A percentile compares a stretch with the other conserved stretches of the same genome.
Conservation (phyloP, 441 rosid species). For the Syzygium malaccense region DNA sequence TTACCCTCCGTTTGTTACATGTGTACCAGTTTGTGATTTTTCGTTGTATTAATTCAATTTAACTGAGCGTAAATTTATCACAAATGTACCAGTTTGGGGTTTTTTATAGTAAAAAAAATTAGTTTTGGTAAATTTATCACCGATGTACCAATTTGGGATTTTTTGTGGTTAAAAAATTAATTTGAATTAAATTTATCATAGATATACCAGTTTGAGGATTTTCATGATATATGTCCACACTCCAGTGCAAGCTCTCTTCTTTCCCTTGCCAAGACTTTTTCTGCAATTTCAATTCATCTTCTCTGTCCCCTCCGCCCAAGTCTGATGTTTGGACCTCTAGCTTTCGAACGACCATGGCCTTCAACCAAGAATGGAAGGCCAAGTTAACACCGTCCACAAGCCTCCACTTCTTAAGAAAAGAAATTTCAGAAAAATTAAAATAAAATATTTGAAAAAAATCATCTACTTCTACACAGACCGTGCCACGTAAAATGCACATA, state of each 20-base stretch:
- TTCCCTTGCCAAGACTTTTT: neutral
- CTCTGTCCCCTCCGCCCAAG: neutral
- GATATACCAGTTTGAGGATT: neutral
- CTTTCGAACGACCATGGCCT: neutral
- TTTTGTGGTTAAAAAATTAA: too few species aligned
- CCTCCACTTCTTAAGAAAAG: neutral
- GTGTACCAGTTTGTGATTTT: too few species aligned
- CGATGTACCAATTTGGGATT: too few species aligned
- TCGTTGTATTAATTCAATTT: too few species aligned
- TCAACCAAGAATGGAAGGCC: neutral
- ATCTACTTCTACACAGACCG: accelerated
- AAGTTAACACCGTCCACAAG: neutral
- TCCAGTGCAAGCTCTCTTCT: neutral
- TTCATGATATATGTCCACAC: neutral
- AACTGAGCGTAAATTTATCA: too few species aligned
- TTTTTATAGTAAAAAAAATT: too few species aligned
- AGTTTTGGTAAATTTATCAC: too few species aligned
- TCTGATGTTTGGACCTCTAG: neutral
- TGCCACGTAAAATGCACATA: neutral
- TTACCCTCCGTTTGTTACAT: too few species aligned
- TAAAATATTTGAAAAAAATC: neutral
- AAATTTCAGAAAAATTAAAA: too few species aligned
- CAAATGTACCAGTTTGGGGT: too few species aligned
- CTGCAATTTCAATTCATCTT: neutral
- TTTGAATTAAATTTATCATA: too few species aligned